Conservation (phyloP, 148 eudicot species). For the Rhododendron williamsianum region DNA sequence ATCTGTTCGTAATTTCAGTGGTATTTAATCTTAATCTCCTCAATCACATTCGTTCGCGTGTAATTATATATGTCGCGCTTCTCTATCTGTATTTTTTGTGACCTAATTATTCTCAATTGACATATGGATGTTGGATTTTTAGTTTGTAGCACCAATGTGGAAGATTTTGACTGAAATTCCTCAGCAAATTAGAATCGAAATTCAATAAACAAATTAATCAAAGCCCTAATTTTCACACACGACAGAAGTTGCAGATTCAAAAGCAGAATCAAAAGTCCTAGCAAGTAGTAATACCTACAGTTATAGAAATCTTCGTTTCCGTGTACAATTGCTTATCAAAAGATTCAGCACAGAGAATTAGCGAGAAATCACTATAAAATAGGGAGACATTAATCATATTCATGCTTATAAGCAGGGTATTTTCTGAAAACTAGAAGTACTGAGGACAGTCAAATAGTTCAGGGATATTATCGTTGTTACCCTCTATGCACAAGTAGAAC, state of each 20-base stretch:
- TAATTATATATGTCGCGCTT: background rate
- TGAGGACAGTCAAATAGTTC: background rate
- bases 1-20: slow-evolving; percentile 41
- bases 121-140: background rate
- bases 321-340: background rate
- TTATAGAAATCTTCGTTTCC: background rate
- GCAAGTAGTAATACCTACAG: background rate
- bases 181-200: background rate
- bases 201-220: background rate
- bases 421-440: background rate
- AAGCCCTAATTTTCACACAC: background rate
- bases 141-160: background rate
- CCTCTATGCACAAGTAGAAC: background rate
- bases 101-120: background rate
- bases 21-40: slow-evolving; percentile 21
- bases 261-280: background rate
- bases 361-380: background rate
- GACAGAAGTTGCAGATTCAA: background rate
- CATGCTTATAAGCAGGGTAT: background rate
- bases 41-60: background rate
- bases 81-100: background rate
- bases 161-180: background rate
- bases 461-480: background rate
- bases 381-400: background rate
- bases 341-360: background rate